These are phyloP conservation scores for Ordospora colligata DNA, from an alignment of 371 early-diverging fungal genomes.

Conservation along the genomic window DNA sequence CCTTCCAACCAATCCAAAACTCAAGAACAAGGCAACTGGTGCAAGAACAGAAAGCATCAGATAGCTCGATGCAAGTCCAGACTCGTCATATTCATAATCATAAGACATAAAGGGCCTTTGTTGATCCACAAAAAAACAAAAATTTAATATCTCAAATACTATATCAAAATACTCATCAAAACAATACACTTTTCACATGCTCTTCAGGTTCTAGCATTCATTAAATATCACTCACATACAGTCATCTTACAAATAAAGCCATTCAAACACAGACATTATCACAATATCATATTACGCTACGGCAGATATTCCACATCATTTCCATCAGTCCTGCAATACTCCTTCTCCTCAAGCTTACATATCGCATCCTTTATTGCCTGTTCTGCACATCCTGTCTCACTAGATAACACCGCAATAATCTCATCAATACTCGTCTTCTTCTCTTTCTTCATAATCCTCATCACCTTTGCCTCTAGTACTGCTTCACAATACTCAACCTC, in stretches of 20 bases:
- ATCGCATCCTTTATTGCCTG: neutral
- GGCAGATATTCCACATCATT: neutral
- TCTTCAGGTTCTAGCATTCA: too few species aligned
- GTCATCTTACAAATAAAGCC: too few species aligned
- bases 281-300: too few species aligned
- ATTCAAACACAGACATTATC: too few species aligned
- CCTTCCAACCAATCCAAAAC: neutral
- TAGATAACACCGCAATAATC: neutral
- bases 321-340: neutral
- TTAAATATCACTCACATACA: too few species aligned
- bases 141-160: conserved; percentile 1
- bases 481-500: neutral
- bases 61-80: conserved; percentile 54
- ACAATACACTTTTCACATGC: too few species aligned
- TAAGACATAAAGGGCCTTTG: conserved; percentile 36
- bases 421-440: neutral
- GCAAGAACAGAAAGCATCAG: conserved; percentile 41
- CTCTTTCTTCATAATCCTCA: neutral
- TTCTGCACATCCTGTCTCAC: neutral
- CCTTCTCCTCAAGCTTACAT: neutral
- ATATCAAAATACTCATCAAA: too few species aligned
- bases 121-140: conserved; percentile 18
- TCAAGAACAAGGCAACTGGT: conserved; percentile 31
- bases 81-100: conserved; percentile 55
- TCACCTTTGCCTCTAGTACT: neutral